These are phyloP conservation scores for Yamadazyma friedrichii DNA, from an alignment of 1,139 yeast genomes.

Conservation along the genomic window DNA sequence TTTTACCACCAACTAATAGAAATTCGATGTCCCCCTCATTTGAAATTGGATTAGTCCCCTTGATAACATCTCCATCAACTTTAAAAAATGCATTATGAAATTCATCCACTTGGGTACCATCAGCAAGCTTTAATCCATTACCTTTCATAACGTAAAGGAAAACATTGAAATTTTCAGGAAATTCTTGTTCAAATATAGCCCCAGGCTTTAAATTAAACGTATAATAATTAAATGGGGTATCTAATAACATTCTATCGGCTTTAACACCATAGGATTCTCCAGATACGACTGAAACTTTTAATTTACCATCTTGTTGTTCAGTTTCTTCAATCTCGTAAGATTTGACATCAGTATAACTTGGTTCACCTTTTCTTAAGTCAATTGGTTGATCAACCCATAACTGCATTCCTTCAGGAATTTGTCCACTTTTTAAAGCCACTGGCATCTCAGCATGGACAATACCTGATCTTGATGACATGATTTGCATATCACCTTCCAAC, in stretches of 20 bases:
- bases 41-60: conserved; percentile 46
- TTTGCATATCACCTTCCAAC: conserved; percentile 84
- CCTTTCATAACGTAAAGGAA: conserved; percentile 75
- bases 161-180: conserved; percentile 65
- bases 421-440: conserved; percentile 56
- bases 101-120: conserved; percentile 38
- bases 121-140: conserved; percentile 46
- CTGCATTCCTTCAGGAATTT: conserved; percentile 70
- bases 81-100: conserved; percentile 63
- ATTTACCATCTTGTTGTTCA: conserved; percentile 64
- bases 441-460: conserved; percentile 89
- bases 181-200: conserved; percentile 59
- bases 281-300: conserved; percentile 69
- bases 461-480: conserved; percentile 94
- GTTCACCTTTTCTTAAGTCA: conserved; percentile 63
- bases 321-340: conserved; percentile 67
- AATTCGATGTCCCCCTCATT: conserved; percentile 46
- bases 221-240: conserved; percentile 80
- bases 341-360: conserved; percentile 79
- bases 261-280: conserved; percentile 77
- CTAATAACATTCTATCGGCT: conserved; percentile 74
- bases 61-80: conserved; percentile 58
- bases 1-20: conserved; percentile 74
- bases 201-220: conserved; percentile 69
- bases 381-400: conserved; percentile 90